These are phyloP conservation scores for Daldinia concentrica DNA, from an alignment of 495 filamentous ascomycete genomes.

Conservation along the genomic window DNA sequence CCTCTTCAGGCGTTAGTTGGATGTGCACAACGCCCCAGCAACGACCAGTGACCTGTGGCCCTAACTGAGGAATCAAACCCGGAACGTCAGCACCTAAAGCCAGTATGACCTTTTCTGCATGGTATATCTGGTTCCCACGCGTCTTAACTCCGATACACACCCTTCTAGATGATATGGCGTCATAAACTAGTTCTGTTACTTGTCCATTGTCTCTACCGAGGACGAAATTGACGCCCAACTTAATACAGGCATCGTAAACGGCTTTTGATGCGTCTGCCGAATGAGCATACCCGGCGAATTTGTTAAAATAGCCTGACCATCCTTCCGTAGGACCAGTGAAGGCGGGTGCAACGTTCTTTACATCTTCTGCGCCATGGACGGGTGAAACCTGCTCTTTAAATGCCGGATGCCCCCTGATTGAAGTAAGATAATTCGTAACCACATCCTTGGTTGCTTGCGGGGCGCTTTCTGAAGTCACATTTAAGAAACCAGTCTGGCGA, in stretches of 20 bases:
- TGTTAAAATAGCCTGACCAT: conserved; percentile 64
- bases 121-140: conserved; percentile 5
- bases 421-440: conserved; percentile 53
- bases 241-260: conserved; percentile 26
- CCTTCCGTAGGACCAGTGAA: conserved; percentile 55
- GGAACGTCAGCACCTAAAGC: conserved; percentile 12
- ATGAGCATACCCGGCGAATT: conserved; percentile 62
- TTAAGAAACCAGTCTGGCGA: conserved; percentile 61
- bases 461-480: conserved; percentile 39
- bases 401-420: conserved; percentile 48
- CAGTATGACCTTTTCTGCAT: conserved; percentile 14
- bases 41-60: conserved; percentile 54
- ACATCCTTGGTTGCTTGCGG: conserved; percentile 55
- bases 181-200: conserved; percentile 12
- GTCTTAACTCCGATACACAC: conserved; percentile 7
- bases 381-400: conserved; percentile 48
- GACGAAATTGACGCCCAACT: conserved; percentile 41
- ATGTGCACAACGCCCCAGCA: conserved; percentile 66
- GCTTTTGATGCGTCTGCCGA: conserved; percentile 54
- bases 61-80: conserved; percentile 32
- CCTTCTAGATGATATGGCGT: conserved; percentile 3
- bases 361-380: conserved; percentile 47
- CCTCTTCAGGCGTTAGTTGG: conserved; percentile 60
- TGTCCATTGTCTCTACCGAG: conserved; percentile 12
- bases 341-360: conserved; percentile 26